Conservation (phyloP, 202 grass and related monocot species). For the Zoysia matrella region DNA sequence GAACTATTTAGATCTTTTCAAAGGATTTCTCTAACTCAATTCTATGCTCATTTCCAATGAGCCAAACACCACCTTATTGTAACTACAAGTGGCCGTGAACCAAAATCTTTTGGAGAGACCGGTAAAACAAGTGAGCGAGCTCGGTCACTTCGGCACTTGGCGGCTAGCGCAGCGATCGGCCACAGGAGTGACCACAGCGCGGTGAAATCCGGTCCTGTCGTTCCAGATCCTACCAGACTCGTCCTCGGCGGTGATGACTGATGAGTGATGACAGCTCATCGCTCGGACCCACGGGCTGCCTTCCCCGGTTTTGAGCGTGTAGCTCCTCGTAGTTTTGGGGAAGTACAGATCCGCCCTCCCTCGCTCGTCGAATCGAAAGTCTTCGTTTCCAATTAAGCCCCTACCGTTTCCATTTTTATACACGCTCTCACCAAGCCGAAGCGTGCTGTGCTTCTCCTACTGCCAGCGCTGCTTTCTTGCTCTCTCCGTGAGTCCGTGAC, state of each 20-base stretch:
- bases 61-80: too few relatives aligned
- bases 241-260: constrained; percentile 4
- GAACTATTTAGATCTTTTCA: too few relatives aligned
- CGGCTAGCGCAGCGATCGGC: not conserved
- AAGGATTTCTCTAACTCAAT: too few relatives aligned
- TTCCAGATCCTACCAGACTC: constrained; percentile 51
- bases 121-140: not conserved
- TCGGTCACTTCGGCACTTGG: not conserved
- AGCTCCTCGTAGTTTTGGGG: not conserved
- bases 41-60: too few relatives aligned
- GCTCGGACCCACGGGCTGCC: constrained; percentile 3
- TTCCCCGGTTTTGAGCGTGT: not conserved
- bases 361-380: not conserved
- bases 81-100: too few relatives aligned
- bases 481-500: not conserved
- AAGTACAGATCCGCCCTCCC: not conserved
- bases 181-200: constrained; percentile 14
- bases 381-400: constrained; percentile 31
- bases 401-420: constrained; percentile 14
- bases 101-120: too few relatives aligned
- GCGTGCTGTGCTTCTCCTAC: too few relatives aligned
- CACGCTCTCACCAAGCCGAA: not conserved
- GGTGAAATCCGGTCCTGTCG: not conserved
- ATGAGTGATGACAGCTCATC: constrained; percentile 41
- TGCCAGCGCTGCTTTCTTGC: not conserved